Evolutionary conservation across 2,329 filamentous ascomycete genomes (phyloP).

Genomic region (Orbilia ellipsospora): DNA sequence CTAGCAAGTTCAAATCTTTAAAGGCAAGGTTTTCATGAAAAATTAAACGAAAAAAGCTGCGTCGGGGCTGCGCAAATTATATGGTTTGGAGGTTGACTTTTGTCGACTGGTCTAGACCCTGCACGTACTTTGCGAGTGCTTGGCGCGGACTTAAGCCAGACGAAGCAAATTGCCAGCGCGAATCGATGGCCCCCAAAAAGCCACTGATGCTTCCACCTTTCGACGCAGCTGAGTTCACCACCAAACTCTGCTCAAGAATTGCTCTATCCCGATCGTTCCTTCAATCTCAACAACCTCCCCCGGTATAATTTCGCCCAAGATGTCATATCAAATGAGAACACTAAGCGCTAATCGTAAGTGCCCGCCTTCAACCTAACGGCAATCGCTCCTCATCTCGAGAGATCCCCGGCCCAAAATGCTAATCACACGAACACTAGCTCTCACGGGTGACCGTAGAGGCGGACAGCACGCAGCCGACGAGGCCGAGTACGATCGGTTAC

Average conservation of each 20-base stretch:
- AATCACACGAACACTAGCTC: constrained; percentile 15
- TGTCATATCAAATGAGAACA: constrained; percentile 53
- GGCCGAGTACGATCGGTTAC: constrained; percentile 90
- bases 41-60: too few relatives aligned
- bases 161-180: too few relatives aligned
- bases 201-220: background rate
- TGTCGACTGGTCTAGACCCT: constrained; percentile 6
- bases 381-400: too few relatives aligned
- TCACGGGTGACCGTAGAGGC: constrained; percentile 63
- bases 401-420: too few relatives aligned
- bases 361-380: background rate
- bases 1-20: too few relatives aligned
- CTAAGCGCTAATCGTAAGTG: constrained; percentile 51
- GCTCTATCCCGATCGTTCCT: background rate
- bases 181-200: too few relatives aligned
- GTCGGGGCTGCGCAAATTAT: too few relatives aligned
- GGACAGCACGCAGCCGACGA: constrained; percentile 75
- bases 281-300: background rate
- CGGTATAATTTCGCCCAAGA: constrained; percentile 15
- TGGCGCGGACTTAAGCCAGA: constrained; percentile 41
- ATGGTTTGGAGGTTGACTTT: too few relatives aligned
- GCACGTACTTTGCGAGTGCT: constrained; percentile 5
- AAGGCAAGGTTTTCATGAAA: too few relatives aligned
- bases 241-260: too few relatives aligned
- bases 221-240: too few relatives aligned